Evolutionary conservation across 345 rosid genomes (phyloP), one percentile per base, ranked within the genome.

Genomic region (Diplotaxis tenuifolia): DNA sequence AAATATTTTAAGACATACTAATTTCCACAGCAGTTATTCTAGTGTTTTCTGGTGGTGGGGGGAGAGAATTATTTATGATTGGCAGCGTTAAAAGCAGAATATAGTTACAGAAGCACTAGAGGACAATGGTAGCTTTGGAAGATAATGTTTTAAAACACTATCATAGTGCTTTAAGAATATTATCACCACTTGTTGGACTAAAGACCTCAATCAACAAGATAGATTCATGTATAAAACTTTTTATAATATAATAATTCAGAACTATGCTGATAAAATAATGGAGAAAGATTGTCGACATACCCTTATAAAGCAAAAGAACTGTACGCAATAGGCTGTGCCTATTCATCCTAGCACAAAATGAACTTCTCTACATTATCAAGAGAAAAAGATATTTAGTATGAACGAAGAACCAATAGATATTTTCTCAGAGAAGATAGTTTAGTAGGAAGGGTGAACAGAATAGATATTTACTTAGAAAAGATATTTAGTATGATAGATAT

Each of bases 301-400:
- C 67, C 54, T 56, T 70, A 34, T 56, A 76, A 70, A 58, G 72
- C 67, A 52, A 57, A 70, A 49, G 75, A 56, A 20, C 19, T 47
- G 61, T 16, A 57, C 62, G 61, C 80, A 76, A 76, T 70, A 70
- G 75, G 80, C 62, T 76, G 19, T 49, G 72, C 62, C 67, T 63
- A 70, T 61, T 76, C 75, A 76, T 70, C 75, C 45, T 15, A 12
- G 67, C 80, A 76, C 75, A 63, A 28, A 55, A 23, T 14, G 59
- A 70, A 63, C 60, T 64, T 29, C 59, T 62, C 60, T 62, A 29
- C 31, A 70, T 63, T 61, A 70, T 69, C 75, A 62, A 61, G 68
- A 49, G 21, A 49, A 47, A 15, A 2, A 7, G 53, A 32, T 55
- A 65, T 29, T 74, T 66, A 65, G 29, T 58, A 58, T 20, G 67